phyloP scores from a whole-genome alignment of 2,329 filamentous ascomycete species.

The Nigrospora osmanthi region DNA sequence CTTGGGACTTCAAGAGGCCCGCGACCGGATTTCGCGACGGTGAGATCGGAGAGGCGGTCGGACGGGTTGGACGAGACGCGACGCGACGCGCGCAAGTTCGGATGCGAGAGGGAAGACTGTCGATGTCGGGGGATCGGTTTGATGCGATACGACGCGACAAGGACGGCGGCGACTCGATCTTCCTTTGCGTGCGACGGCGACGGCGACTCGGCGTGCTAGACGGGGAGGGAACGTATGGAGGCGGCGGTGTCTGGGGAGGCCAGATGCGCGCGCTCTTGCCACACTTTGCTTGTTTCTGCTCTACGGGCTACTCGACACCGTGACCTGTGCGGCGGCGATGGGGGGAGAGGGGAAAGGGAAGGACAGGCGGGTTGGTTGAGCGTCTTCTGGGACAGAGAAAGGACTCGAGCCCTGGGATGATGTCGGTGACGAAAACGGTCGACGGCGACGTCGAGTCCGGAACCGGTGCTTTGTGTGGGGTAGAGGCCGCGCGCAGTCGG shows the following conservation, averaged over 20 bases:
- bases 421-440: no score
- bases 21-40: slow-evolving; percentile 9
- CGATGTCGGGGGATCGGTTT: slow-evolving; percentile 18
- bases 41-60: slow-evolving; percentile 4
- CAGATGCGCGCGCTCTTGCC: slow-evolving; percentile 4
- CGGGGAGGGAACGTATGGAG: slow-evolving; percentile 6
- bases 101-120: slow-evolving; percentile 13
- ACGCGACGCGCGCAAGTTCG: slow-evolving; percentile 17
- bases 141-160: slow-evolving; percentile 15
- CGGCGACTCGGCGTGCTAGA: slow-evolving; percentile 6
- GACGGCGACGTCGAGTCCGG: no score
- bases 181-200: slow-evolving; percentile 14
- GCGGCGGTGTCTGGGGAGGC: slow-evolving; percentile 1
- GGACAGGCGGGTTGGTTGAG: no score
- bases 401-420: no score
- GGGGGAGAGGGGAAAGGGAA: no score
- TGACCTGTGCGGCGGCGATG: slow-evolving; percentile 17
- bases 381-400: no score
- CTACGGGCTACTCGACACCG: slow-evolving; percentile 18
- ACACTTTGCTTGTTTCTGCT: slow-evolving; percentile 11
- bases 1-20: slow-evolving; percentile 7
- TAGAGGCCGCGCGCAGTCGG: no score
- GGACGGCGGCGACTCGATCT: slow-evolving; percentile 16
- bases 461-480: no score
- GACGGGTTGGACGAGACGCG: slow-evolving; percentile 3